Percentiles rank a stretch among this genome's conserved stretches.
phyloP scores from a whole-genome alignment of 2,329 filamentous ascomycete genomes.

The Cyphellophora attinorum region DNA sequence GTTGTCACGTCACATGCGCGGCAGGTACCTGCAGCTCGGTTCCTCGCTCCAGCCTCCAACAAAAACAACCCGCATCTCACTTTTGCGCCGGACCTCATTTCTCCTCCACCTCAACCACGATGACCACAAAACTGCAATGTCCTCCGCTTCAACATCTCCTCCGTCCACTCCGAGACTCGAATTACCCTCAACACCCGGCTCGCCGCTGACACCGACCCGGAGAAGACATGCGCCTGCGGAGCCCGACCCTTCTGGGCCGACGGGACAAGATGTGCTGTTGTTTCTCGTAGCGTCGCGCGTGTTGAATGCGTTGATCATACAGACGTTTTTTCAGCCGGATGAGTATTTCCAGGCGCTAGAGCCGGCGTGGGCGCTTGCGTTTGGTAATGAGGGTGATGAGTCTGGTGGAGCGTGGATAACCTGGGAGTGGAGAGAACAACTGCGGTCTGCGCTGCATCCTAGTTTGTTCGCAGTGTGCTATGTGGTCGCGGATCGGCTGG shows the following conservation, averaged over 20 bases:
- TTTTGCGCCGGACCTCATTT: no score
- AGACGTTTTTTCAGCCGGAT: conserved; percentile 96
- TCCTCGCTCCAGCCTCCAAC: no score
- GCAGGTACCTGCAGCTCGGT: no score
- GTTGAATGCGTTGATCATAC: conserved; percentile 65
- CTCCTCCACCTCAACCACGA: no score
- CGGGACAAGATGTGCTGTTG: conserved; percentile 23
- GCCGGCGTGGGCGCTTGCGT: conserved; percentile 83
- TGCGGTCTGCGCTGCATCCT: conserved; percentile 89
- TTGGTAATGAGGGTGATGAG: conserved; percentile 61
- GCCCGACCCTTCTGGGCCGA: neutral
- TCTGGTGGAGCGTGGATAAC: conserved; percentile 73
- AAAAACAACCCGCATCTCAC: no score
- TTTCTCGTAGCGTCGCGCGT: conserved; percentile 59
- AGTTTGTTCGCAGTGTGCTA: conserved; percentile 72
- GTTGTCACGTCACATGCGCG: no score
- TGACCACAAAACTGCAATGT: no score
- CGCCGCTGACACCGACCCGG: no score
- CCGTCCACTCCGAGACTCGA: no score
- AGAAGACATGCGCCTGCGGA: conserved; percentile 1
- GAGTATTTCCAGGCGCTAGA: conserved; percentile 95
- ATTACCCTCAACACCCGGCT: no score
- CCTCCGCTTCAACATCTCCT: no score
- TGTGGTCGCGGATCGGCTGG: conserved; percentile 47
- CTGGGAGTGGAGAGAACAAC: conserved; percentile 89